Conservation (phyloP, 2,329 filamentous ascomycete genomes). For the Fusarium continuum region DNA sequence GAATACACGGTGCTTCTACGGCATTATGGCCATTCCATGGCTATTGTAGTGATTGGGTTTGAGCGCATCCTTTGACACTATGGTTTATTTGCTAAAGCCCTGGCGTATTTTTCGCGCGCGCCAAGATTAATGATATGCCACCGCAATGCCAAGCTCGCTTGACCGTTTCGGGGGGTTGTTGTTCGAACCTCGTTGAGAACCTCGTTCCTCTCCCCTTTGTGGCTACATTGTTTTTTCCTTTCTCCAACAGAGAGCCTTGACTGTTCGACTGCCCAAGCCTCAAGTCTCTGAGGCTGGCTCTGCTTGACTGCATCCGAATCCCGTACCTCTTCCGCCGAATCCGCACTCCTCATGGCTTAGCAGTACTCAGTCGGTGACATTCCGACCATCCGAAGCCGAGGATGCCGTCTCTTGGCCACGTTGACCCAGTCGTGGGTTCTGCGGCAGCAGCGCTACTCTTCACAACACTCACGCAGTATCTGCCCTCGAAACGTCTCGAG, state of each 20-base stretch:
- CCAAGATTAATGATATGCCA: slow-evolving; percentile 1
- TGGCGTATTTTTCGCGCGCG: background rate
- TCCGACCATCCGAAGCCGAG: background rate
- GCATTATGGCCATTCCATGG: too few relatives aligned
- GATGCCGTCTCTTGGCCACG: background rate
- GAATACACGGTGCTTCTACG: too few relatives aligned
- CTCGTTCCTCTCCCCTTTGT: background rate
- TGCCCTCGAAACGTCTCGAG: slow-evolving; percentile 38
- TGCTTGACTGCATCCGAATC: background rate
- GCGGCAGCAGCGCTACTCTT: slow-evolving; percentile 40
- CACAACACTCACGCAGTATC: slow-evolving; percentile 32
- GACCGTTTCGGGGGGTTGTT: background rate
- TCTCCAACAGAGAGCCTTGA: background rate
- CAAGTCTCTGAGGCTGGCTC: background rate
- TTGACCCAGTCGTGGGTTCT: slow-evolving; percentile 3
- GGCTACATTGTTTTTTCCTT: background rate
- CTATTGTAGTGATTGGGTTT: too few relatives aligned
- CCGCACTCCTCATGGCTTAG: background rate
- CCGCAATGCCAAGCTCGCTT: slow-evolving; percentile 17
- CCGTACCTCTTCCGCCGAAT: background rate
- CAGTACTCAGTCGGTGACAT: background rate
- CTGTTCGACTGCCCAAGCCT: background rate
- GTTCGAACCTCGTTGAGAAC: background rate
- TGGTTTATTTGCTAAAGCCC: too few relatives aligned
- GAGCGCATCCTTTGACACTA: too few relatives aligned